Conservation (phyloP, 1,139 yeast species). For the Eremothecium sinecaudum region DNA sequence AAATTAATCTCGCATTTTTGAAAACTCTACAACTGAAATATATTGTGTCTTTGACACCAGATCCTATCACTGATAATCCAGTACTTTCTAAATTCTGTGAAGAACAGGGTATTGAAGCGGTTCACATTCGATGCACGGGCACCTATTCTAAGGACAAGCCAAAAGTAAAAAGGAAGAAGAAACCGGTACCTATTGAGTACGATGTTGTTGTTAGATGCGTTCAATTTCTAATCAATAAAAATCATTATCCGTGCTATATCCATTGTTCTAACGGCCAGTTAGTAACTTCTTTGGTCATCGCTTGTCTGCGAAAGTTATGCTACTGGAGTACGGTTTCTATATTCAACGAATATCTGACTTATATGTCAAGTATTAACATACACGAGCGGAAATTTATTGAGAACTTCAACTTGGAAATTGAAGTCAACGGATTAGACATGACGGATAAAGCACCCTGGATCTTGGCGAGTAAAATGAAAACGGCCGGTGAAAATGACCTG, state of each 20-base stretch:
- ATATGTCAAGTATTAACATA: constrained; percentile 68
- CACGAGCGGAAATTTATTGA: constrained; percentile 81
- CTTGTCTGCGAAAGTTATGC: constrained; percentile 74
- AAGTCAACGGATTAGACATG: constrained; percentile 30
- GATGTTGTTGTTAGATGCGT: constrained; percentile 51
- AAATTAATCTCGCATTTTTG: constrained; percentile 64
- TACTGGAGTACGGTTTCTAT: constrained; percentile 89
- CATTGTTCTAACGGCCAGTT: constrained; percentile 90
- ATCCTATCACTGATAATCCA: constrained; percentile 40
- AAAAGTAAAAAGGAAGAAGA: constrained; percentile 61
- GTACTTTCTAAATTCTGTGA: constrained; percentile 27
- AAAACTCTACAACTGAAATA: constrained; percentile 57
- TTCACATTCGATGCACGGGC: constrained; percentile 57
- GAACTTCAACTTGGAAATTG: constrained; percentile 58
- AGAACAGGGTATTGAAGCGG: constrained; percentile 42
- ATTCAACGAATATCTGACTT: constrained; percentile 73
- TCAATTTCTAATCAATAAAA: constrained; percentile 49
- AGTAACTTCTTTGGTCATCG: constrained; percentile 71
- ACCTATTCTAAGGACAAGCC: constrained; percentile 36
- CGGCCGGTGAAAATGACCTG: background rate
- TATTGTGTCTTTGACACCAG: constrained; percentile 72
- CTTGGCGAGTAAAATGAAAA: constrained; percentile 1
- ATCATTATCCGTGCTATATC: constrained; percentile 61
- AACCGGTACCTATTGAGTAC: constrained; percentile 70
- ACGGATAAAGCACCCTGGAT: constrained; percentile 29